Base-by-base conservation (phyloP, 2,329 filamentous ascomycete genomes). In the Pleurostoma richardsiae region DNA sequence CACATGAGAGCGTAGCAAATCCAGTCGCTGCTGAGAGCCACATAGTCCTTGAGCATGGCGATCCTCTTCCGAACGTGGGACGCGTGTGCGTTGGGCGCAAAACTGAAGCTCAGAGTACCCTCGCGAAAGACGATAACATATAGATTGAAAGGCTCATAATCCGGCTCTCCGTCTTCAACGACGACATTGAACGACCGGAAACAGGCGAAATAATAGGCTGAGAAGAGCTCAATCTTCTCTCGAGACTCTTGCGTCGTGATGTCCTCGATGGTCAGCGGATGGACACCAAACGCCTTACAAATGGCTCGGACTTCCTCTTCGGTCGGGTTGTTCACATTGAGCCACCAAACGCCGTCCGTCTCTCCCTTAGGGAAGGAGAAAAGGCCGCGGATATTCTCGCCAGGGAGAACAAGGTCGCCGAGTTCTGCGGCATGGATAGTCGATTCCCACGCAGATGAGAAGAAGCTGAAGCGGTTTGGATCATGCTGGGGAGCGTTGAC, bases 1-100 rank as follows among this genome's bases (percentile, higher is more conserved):
- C 74, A 90, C 85, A 99, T 97, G 61, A 99, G 78, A 40, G 94
- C 94, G 63, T 99, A 99, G 73, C 94, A 99, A 57, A 97, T 95
- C 92, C 95, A 99, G 68, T 99, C 94, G 56, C 90, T 91, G 62
- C 90, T 95, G 38, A 99, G 77, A 51, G 91, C 85, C 58, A 97
- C 88, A 61, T 96, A 97, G 61, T 99, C 94, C 61, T 95, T 92
- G 47, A 99, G 76, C 56, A 90, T 87, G 28, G 89, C 85, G 59
- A 99, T 97, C 66, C 94, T 84, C 73, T 88, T 90, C 54, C 92
- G 84, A 29, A 99, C 94, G 54, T 94, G 89, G 40, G 85, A 79
- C 10, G 91, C 89, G 64, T 99, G 94, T 3, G 84, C 82, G 60
- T 95, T 96, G 10, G 86, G 86, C 42, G 82, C 83, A 64, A 96